Percentiles rank a stretch among this genome's conserved stretches.
These are phyloP conservation scores for Mycena venus DNA, from an alignment of 768 basidiomycete species.

Conservation along the genomic window DNA sequence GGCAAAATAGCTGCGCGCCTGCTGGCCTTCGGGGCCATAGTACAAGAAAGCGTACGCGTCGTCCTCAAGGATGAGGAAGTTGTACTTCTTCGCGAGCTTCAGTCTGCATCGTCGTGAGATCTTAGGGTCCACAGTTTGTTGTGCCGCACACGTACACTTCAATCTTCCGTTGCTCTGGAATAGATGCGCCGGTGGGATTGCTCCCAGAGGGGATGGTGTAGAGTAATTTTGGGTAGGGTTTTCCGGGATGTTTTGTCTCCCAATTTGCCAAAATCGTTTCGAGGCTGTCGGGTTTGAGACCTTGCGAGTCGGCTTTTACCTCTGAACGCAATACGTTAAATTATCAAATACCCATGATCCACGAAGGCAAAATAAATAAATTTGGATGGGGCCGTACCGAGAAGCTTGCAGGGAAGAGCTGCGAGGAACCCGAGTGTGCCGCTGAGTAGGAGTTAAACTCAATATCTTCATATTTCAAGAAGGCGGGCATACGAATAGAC, in stretches of 20 bases:
- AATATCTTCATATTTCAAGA: neutral
- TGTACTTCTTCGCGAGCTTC: constrained; percentile 68
- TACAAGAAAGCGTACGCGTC: constrained; percentile 37
- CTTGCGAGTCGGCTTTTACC: constrained; percentile 69
- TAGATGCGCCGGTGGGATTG: constrained; percentile 48
- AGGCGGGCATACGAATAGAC: constrained; percentile 41
- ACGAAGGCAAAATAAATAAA: too few relatives aligned
- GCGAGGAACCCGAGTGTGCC: constrained; percentile 30
- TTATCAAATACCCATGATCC: too few relatives aligned
- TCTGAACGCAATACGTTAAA: constrained; percentile 52
- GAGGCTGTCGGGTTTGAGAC: constrained; percentile 63
- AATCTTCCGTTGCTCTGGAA: constrained; percentile 31
- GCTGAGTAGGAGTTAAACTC: neutral
- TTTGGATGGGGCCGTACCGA: too few relatives aligned
- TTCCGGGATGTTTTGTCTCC: constrained; percentile 66
- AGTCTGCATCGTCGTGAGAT: constrained; percentile 51
- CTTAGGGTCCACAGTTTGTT: too few relatives aligned
- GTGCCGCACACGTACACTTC: constrained; percentile 17
- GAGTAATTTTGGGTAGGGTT: constrained; percentile 70
- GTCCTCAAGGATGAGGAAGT: constrained; percentile 66
- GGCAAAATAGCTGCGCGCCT: constrained; percentile 45
- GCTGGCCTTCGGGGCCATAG: constrained; percentile 27
- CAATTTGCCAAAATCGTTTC: constrained; percentile 54
- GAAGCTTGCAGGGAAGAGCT: constrained; percentile 34
- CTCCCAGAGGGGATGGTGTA: constrained; percentile 70